Percentiles rank a stretch among this genome's conserved stretches.
phyloP scores from a whole-genome alignment of 1,139 yeast genomes.

The Debaryomyces nepalensis region DNA sequence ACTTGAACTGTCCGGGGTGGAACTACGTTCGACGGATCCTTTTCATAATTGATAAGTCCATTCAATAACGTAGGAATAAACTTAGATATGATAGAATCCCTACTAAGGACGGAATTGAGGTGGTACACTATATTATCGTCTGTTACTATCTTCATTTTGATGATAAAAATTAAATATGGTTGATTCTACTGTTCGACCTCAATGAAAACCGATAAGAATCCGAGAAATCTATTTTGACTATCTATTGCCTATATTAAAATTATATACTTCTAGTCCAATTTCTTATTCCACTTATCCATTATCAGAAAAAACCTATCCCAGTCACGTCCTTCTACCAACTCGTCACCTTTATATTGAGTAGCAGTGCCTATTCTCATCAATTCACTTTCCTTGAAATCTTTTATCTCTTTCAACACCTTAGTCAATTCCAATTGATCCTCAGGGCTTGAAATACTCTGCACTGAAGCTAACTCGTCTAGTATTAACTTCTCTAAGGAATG shows the following conservation, averaged over 20 bases:
- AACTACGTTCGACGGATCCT: constrained; percentile 31
- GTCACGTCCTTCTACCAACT: constrained; percentile 4
- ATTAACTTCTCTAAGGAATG: constrained; percentile 25
- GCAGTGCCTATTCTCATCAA: constrained; percentile 19
- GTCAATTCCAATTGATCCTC: constrained; percentile 13
- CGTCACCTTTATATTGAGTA: neutral
- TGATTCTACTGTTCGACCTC: neutral
- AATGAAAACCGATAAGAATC: neutral
- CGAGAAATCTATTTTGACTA: neutral
- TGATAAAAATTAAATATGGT: too few relatives aligned
- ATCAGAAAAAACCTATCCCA: constrained; percentile 11
- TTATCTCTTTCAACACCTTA: constrained; percentile 20
- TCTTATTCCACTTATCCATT: constrained; percentile 11
- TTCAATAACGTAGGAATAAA: constrained; percentile 35
- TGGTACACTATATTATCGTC: constrained; percentile 28
- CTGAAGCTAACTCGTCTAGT: constrained; percentile 15
- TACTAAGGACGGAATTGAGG: constrained; percentile 24
- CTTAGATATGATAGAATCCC: constrained; percentile 24
- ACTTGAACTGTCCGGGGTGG: constrained; percentile 41
- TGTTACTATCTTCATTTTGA: constrained; percentile 34
- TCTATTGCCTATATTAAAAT: neutral
- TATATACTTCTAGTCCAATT: constrained; percentile 1
- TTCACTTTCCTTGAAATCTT: constrained; percentile 20
- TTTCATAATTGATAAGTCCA: constrained; percentile 27
- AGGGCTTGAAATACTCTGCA: constrained; percentile 4